A percentile compares a stretch with the other conserved stretches of the same genome.
phyloP scores from a whole-genome alignment of 768 basidiomycete species.

The Calocera viscosa region DNA sequence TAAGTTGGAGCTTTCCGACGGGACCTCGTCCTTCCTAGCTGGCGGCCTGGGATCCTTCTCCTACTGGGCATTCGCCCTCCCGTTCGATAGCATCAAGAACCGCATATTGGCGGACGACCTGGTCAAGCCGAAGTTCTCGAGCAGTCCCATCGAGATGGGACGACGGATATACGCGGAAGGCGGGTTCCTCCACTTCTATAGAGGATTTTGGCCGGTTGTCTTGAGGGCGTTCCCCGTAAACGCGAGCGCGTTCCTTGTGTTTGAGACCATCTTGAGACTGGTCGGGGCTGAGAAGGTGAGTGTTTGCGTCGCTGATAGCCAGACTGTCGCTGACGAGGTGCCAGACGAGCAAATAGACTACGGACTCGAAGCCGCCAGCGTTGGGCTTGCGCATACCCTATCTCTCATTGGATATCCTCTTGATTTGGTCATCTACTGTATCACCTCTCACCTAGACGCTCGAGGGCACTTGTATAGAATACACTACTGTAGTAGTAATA shows the following conservation, averaged over 20 bases:
- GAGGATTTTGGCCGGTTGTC: constrained; percentile 55
- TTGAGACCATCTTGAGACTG: constrained; percentile 56
- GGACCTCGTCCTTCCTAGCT: constrained; percentile 49
- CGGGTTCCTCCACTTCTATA: constrained; percentile 46
- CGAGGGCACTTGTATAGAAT: not conserved
- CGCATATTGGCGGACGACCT: constrained; percentile 52
- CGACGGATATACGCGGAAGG: constrained; percentile 42
- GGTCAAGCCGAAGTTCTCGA: constrained; percentile 19
- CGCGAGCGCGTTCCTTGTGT: constrained; percentile 66
- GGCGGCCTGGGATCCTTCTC: constrained; percentile 51
- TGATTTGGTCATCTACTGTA: not conserved
- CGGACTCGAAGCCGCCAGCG: not conserved
- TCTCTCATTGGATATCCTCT: not conserved
- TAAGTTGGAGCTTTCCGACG: constrained; percentile 41
- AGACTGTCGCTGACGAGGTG: not conserved
- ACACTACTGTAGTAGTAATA: constrained; percentile 1
- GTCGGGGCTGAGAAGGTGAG: constrained; percentile 54
- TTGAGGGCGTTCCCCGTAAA: constrained; percentile 69
- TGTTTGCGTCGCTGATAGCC: not conserved
- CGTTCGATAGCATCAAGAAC: constrained; percentile 74
- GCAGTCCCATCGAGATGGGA: constrained; percentile 28
- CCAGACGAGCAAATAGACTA: not conserved
- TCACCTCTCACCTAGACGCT: not conserved
- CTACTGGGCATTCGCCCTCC: constrained; percentile 58
- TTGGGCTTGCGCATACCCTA: not conserved